phyloP scores from a whole-genome alignment of 2,329 filamentous ascomycete species.

The Apiospora phragmitis region DNA sequence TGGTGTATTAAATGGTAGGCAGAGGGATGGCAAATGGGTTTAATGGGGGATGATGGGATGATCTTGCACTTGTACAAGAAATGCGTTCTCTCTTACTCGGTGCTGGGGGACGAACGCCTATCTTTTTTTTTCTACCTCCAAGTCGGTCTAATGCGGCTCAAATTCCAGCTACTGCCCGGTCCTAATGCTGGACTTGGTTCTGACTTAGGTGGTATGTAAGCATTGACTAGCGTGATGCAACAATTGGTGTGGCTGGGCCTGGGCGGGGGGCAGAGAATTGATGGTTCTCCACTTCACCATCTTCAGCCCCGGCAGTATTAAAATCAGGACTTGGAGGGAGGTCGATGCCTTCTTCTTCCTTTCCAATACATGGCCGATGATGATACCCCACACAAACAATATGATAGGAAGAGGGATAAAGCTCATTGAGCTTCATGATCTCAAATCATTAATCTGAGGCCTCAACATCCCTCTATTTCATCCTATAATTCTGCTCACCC shows the following conservation, averaged over 20 bases:
- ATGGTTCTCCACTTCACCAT: not conserved
- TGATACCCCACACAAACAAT: conserved; percentile 13
- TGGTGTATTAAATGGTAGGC: not conserved
- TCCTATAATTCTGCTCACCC: not conserved
- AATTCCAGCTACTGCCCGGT: not conserved
- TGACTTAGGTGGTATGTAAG: not conserved
- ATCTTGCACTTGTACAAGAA: not conserved
- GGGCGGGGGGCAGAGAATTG: not conserved
- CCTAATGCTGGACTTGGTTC: not conserved
- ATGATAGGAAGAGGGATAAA: conserved; percentile 18
- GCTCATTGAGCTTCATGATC: conserved; percentile 13
- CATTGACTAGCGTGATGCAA: not conserved
- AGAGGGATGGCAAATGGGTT: not conserved
- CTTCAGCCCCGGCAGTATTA: not conserved
- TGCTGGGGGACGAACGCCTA: not conserved
- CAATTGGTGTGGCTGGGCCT: not conserved
- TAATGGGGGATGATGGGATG: not conserved
- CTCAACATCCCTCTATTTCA: not conserved
- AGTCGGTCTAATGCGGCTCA: conserved; percentile 5
- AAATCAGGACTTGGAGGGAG: not conserved
- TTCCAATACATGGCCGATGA: conserved; percentile 15
- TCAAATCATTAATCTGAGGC: conserved; percentile 17
- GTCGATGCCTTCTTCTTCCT: not conserved
- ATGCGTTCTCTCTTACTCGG: not conserved
- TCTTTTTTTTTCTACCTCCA: not conserved